Evolutionary conservation across 208 protist species (phyloP).

Genomic region (Wallacemonas sp.): DNA sequence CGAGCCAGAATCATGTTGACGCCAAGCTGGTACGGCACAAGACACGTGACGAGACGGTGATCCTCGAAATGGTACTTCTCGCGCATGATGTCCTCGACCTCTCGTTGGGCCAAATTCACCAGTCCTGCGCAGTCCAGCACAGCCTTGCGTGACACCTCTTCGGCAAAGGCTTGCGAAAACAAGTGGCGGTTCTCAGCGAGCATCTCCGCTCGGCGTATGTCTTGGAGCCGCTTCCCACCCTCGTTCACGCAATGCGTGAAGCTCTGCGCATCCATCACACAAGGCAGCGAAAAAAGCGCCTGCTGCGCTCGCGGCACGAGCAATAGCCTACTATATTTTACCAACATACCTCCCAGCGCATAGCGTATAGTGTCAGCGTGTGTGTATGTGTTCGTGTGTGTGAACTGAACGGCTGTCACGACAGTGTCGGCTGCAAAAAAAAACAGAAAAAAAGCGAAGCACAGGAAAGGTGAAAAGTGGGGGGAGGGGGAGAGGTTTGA

Average conservation of each 20-base stretch:
- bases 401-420: too few relatives aligned
- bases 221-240: constrained; percentile 38
- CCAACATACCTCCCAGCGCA: not conserved
- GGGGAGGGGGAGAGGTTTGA: too few relatives aligned
- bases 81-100: constrained; percentile 60
- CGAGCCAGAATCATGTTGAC: constrained; percentile 82
- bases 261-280: constrained; percentile 68
- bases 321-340: not conserved
- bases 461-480: too few relatives aligned
- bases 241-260: constrained; percentile 66
- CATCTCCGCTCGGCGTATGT: constrained; percentile 32
- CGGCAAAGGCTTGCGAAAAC: constrained; percentile 48
- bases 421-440: not conserved
- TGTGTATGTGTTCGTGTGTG: not conserved
- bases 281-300: constrained; percentile 71
- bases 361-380: not conserved
- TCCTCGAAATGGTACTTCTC: constrained; percentile 67
- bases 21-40: constrained; percentile 87
- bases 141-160: constrained; percentile 31
- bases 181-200: constrained; percentile 25
- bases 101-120: constrained; percentile 46
- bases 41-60: constrained; percentile 71
- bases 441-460: constrained; percentile 18
- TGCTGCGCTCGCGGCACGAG: not conserved
- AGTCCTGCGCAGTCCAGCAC: constrained; percentile 38